Evolutionary conservation across 352 stramenopile species (phyloP), one percentile per base, ranked within the genome.

Genomic region (Phytophthora syringae): DNA sequence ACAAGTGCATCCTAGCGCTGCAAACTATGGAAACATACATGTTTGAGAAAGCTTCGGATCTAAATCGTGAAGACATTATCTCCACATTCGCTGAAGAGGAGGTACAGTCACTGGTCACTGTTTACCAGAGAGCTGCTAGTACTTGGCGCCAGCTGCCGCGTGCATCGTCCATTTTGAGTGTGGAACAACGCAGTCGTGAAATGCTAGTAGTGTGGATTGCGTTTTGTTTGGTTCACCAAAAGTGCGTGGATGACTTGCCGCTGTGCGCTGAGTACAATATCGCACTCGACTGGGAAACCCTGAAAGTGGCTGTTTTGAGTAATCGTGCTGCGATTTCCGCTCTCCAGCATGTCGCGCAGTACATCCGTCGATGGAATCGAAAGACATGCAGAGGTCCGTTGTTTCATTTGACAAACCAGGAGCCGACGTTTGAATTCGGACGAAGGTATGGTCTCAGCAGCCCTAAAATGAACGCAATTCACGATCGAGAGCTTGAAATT

Each of bases 161-260:
- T 21, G 52, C 45, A 18, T 65, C 57, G 7, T 63, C 50, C 9
- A 12, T 71, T 9, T 53, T 72, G 32, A 24, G 52, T 7, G 65
- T 86, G 16, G 72, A 83, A 32, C 70, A 83, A 32, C 61, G 51
- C 4, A 86, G 77, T 47, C 70, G 64, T 3, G 60, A 74, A 25
- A 51, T 88, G 36, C 25, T 88, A 12, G 48, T 85, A 11, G 58
- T 70, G n/a, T 86, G 79, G 75, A 67, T 75, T 40, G 64, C 72
- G 0, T 86, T 82, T 53, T 81, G 74, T 28, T 39, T 86, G 0
- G 67, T 57, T 7, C 79, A 88, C 50, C 66, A 74, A 21, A 34
- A 28, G 40, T 77, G 63, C 18, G 51, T 54, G 0, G 2, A 22
- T 0, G 37, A 61, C 30, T 52, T 66, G 1, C 37, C 34, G 15